Percentiles rank a stretch among this genome's conserved stretches.
These are phyloP conservation scores for Oryza brachyantha DNA, from an alignment of 176 grass and related monocot genomes.

Conservation along the genomic window DNA sequence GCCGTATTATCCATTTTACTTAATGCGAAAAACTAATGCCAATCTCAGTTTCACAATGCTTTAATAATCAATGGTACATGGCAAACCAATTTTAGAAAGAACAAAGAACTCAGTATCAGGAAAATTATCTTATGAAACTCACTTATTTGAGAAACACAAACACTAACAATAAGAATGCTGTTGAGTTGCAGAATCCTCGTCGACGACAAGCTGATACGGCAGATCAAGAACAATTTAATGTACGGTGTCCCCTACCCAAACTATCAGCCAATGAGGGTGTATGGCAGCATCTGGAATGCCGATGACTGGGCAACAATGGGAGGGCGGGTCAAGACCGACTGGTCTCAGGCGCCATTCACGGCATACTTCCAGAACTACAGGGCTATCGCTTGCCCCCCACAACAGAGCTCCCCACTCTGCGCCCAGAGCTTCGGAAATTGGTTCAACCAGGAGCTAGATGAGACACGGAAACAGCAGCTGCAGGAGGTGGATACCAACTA, in stretches of 20 bases:
- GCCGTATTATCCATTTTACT: not conserved
- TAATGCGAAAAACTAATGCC: not conserved
- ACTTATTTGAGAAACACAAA: not conserved
- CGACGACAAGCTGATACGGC: constrained; percentile 50
- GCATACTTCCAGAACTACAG: constrained; percentile 67
- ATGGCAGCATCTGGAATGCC: constrained; percentile 55
- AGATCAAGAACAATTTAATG: constrained; percentile 47
- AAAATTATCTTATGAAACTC: not conserved
- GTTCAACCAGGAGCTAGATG: constrained; percentile 36
- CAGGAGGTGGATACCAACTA: constrained; percentile 30
- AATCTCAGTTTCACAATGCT: not conserved
- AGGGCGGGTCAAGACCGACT: constrained; percentile 58
- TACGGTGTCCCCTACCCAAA: constrained; percentile 42
- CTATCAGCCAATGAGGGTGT: constrained; percentile 58
- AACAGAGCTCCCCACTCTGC: constrained; percentile 14
- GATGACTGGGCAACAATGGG: constrained; percentile 73
- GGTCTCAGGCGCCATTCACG: constrained; percentile 53
- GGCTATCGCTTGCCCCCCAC: constrained; percentile 22
- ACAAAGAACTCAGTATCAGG: not conserved
- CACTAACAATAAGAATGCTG: constrained; percentile 4
- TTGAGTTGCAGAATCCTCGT: constrained; percentile 62
- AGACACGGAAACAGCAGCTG: constrained; percentile 31
- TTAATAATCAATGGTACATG: not conserved
- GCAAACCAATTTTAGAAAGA: not conserved
- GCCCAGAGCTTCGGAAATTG: constrained; percentile 23